Percentiles rank a stretch among this genome's conserved stretches.
Conservation (phyloP, 2,329 filamentous ascomycete genomes). For the Grosmannia serpens region DNA sequence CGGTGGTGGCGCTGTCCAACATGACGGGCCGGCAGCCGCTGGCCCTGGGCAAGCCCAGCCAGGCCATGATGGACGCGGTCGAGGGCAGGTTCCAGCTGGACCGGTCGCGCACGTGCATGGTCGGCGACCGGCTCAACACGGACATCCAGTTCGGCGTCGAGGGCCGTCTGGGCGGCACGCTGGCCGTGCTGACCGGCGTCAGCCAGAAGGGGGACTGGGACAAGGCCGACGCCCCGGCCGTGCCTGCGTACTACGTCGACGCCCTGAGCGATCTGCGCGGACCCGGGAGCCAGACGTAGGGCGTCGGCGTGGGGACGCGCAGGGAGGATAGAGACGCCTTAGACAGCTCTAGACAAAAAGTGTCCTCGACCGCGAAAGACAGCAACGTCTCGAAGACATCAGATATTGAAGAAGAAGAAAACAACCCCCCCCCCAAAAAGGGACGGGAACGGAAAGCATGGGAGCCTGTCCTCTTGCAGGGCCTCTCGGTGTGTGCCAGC, state of each 20-base stretch:
- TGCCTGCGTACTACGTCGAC: slow-evolving; percentile 77
- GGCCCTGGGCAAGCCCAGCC: slow-evolving; percentile 84
- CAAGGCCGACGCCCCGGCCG: slow-evolving; percentile 52
- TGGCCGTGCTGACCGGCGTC: slow-evolving; percentile 86
- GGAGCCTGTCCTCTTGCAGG: too few relatives aligned
- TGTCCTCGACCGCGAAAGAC: not conserved
- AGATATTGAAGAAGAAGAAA: not conserved
- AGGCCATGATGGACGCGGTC: slow-evolving; percentile 98
- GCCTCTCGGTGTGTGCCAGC: not conserved
- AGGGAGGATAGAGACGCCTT: not conserved
- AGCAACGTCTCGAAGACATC: not conserved
- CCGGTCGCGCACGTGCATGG: slow-evolving; percentile 79
- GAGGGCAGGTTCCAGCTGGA: slow-evolving; percentile 92
- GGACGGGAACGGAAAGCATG: too few relatives aligned
- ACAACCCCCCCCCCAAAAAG: too few relatives aligned
- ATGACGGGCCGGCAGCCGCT: slow-evolving; percentile 60
- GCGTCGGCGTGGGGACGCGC: not conserved
- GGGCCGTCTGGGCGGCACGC: slow-evolving; percentile 77
- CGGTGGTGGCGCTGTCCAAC: slow-evolving; percentile 61
- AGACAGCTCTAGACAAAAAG: not conserved
- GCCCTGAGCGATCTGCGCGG: slow-evolving; percentile 60
- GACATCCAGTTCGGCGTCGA: slow-evolving; percentile 94
- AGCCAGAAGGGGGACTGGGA: slow-evolving; percentile 75
- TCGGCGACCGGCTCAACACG: slow-evolving; percentile 86
- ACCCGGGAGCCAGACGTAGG: not conserved